Conservation (phyloP, 768 basidiomycete species). For the Hygrophorus pudorinus region DNA sequence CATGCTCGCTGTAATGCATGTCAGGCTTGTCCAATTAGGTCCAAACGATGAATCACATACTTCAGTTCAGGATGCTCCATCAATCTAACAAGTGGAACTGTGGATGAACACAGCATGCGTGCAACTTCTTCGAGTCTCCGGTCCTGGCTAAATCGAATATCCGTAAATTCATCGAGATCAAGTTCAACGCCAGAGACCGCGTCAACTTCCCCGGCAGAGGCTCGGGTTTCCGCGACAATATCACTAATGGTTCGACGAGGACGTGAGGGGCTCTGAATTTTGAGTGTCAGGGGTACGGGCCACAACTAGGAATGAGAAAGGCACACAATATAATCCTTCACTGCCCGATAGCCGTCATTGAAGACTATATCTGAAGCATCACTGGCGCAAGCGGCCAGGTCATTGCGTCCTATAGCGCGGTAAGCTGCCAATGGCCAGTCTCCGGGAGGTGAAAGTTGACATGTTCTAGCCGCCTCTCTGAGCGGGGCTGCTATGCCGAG, state of each 20-base stretch:
- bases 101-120: slow-evolving; percentile 80
- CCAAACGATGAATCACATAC: slow-evolving; percentile 28
- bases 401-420: slow-evolving; percentile 59
- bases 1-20: slow-evolving; percentile 57
- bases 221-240: slow-evolving; percentile 40
- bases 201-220: slow-evolving; percentile 43
- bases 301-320: background rate
- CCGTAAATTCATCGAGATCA: slow-evolving; percentile 62
- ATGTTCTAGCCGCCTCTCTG: slow-evolving; percentile 75
- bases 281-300: slow-evolving; percentile 6
- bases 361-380: slow-evolving; percentile 34
- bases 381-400: slow-evolving; percentile 58
- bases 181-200: slow-evolving; percentile 64
- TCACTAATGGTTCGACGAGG: slow-evolving; percentile 41
- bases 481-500: slow-evolving; percentile 70
- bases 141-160: slow-evolving; percentile 86
- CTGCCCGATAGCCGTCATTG: slow-evolving; percentile 44
- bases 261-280: slow-evolving; percentile 36
- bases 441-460: slow-evolving; percentile 66
- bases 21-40: slow-evolving; percentile 1
- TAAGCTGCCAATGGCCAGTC: slow-evolving; percentile 69
- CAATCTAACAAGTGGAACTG: slow-evolving; percentile 52
- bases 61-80: slow-evolving; percentile 61
- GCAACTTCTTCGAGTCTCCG: slow-evolving; percentile 85
- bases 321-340: slow-evolving; percentile 50